Evolutionary conservation across 805 yeast species (phyloP), one percentile per base, ranked within the genome.

Genomic region (Candida wancherniae): DNA sequence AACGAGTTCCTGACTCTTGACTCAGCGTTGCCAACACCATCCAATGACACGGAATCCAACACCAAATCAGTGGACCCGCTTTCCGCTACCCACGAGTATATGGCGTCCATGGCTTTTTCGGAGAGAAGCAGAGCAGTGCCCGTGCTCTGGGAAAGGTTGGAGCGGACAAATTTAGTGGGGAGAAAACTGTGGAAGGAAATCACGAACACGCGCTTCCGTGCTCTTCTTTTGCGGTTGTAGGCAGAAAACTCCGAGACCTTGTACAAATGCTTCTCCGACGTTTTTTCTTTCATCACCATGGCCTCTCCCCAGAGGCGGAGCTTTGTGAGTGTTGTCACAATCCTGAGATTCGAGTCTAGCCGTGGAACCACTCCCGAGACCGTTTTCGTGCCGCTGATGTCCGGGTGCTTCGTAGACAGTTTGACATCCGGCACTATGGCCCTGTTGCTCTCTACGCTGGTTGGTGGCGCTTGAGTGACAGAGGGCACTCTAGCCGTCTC

Each of bases 171-270:
- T 35, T 64, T 63, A 11, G 53, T 55, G 6, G 71, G 71, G 17
- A 63, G 41, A 31, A 61, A 65, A 14, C 63, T 56, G 46, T 65
- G 71, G 9, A 61, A 50, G 3, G 63, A 59, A 15, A 65, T 48
- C 5, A 64, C 45, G 4, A 63, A 58, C 7, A 56, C 51, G 15
- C 47, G 51, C 14, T 33, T 34, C 10, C 29, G 17, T 5, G 30
- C 6, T 13, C 18, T 20, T 11, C 26, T 30, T 15, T 34, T 27
- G 19, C 37, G 37, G 12, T 24, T 19, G 1, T 28, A 24, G 15
- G 35, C 34, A 5, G 42, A 39, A 3, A 28, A 20, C 13, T 15
- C 19, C 3, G 45, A 28, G 4, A 39, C 31, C 12, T 31, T 29
- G 29, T 44, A 44, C 9, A 44, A 19, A 26, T 44, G 48, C 26